A percentile compares a stretch with the other conserved stretches of the same genome.
Conservation (phyloP, 192 early-diverging fungal species). For the Fimicolochytrium jonesii region DNA sequence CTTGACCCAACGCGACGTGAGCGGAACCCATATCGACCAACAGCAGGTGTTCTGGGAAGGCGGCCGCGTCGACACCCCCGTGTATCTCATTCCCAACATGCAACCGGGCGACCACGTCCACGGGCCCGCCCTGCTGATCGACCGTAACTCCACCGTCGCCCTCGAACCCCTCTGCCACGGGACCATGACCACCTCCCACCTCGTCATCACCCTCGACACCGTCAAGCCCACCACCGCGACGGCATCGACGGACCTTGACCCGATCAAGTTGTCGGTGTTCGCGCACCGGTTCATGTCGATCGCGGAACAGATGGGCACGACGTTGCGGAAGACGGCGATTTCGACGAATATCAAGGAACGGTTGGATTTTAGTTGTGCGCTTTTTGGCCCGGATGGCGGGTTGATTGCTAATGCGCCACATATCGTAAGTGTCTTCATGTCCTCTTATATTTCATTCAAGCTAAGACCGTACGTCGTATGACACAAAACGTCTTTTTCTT, state of each 20-base stretch:
- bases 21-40: conserved; percentile 29
- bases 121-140: conserved; percentile 90
- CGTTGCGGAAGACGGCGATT: conserved; percentile 72
- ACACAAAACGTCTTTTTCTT: no score
- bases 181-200: conserved; percentile 62
- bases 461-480: no score
- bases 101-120: conserved; percentile 59
- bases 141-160: conserved; percentile 81
- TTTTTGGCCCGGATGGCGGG: conserved; percentile 72
- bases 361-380: conserved; percentile 93
- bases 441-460: no score
- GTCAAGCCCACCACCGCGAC: conserved; percentile 15
- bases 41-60: conserved; percentile 72
- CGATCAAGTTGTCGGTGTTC: conserved; percentile 88
- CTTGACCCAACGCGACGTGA: conserved; percentile 8
- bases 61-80: conserved; percentile 66
- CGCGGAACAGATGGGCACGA: conserved; percentile 44
- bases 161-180: conserved; percentile 80
- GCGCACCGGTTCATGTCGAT: conserved; percentile 97
- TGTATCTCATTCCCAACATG: conserved; percentile 65
- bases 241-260: conserved; percentile 65
- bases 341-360: conserved; percentile 98
- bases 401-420: conserved; percentile 81
- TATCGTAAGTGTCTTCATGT: no score
- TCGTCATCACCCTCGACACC: conserved; percentile 26